Base-by-base conservation (phyloP, 768 basidiomycete genomes). In the Termitomyces bulborhizus region DNA sequence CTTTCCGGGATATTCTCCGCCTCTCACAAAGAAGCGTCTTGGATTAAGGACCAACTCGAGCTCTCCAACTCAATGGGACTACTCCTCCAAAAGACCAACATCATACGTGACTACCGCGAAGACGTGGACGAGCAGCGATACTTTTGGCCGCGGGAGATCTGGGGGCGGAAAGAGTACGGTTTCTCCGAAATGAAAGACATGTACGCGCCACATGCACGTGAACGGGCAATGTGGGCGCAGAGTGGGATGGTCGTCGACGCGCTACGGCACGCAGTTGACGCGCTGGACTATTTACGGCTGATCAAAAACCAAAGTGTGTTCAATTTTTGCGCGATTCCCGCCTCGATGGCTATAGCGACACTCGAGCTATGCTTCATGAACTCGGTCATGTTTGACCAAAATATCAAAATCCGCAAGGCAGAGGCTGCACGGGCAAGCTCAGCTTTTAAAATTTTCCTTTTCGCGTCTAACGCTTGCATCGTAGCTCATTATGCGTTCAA, bases 91-190 rank as follows among this genome's bases (percentile, higher is more conserved):
- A 99, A 99, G 73, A 97, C 94, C 27, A 99, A 99, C 69, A 97
- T 99, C 69, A 91, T 93, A 53, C 90, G 96, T 56, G 96, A 99
- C 70, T 91, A 83, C 73, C 83, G 88, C 44, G 96, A 99, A 69
- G 96, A 99, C 68, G 78, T 84, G 13, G 87, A 95, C 42, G 79
- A 95, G 26, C 75, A 77, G 7, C 82, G 96, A 42, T 88, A 81
- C 65, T 98, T 98, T 78, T 99, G 97, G 95, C 96, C 96, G 0
- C 80, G 78, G 46, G 93, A 93, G 68, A 92, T 99, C 44, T 98
- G 93, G 93, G 84, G 78, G 5, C 76, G 76, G 54, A 55, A 68
- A 36, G 65, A 67, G 53, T 87, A 88, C 59, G 86, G 85, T 4
- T 92, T 94, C 71, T 71, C 70, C 51, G 80, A 90, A 45, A 78